phyloP scores from a whole-genome alignment of 768 basidiomycete genomes.

The Dacryopinax primogenitus region DNA sequence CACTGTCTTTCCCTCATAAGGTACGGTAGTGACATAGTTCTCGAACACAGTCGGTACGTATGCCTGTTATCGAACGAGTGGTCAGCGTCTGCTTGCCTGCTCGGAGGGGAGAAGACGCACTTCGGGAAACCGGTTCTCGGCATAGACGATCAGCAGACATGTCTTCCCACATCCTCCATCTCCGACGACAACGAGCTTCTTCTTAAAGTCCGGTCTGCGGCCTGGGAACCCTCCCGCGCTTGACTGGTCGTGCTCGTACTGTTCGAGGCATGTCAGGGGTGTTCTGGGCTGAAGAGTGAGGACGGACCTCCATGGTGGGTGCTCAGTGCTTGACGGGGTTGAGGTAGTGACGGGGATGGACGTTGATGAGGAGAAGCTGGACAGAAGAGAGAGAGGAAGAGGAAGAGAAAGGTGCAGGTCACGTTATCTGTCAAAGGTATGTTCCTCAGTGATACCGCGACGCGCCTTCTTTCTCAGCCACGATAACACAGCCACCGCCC shows the following conservation, averaged over 20 bases:
- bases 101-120: slow-evolving; percentile 34
- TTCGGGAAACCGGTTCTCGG: slow-evolving; percentile 92
- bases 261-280: not conserved
- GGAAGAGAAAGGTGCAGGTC: no score
- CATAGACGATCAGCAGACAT: slow-evolving; percentile 90
- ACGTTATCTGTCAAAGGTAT: no score
- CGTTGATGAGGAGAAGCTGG: not conserved
- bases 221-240: not conserved
- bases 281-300: not conserved
- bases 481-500: not conserved
- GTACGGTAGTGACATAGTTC: slow-evolving; percentile 80
- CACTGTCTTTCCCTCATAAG: slow-evolving; percentile 76
- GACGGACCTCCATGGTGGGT: not conserved
- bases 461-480: not conserved
- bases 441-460: no score
- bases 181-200: slow-evolving; percentile 68
- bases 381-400: not conserved
- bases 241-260: not conserved
- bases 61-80: slow-evolving; percentile 36
- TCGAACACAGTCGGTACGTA: slow-evolving; percentile 92
- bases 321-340: not conserved
- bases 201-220: slow-evolving; percentile 59
- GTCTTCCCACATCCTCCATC: slow-evolving; percentile 71
- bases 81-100: not conserved
- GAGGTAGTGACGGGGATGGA: not conserved